Base-by-base conservation (phyloP, 441 rosid genomes). In the Populus hybrid region DNA sequence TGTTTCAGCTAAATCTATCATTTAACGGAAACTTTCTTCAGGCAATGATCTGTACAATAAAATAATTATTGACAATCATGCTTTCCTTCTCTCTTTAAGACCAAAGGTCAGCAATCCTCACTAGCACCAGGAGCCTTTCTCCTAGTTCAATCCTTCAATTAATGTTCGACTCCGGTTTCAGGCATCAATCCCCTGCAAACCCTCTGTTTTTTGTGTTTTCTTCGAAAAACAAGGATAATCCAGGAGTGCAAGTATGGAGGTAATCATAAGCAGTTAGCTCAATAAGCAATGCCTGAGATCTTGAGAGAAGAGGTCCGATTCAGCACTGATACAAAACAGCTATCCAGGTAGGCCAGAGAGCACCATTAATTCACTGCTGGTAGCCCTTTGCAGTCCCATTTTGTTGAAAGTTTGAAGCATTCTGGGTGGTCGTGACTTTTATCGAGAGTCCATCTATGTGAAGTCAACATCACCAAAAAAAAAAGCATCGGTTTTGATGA, bases 381-480 rank as follows among this genome's bases (percentile, higher is more conserved):
- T 42, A 16, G 9, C 57, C 20, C 67, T 32, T 61, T 34, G 12
- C 12, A 2, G 53, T 20, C 10, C 23, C 6, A 10, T 34, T 12
- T 34, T 4, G 26, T 18, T 65, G 8, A 23, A 38, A 34, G 14
- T 5, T 73, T 1, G 70, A 68, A 50, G 38, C 7, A 5, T 63
- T 28, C 10, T 26, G 65, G 65, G 11, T 1, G 26, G 64, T 28
- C n/a, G 59, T 72, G 23, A n/a, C 42, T 72, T 5, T 26, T 38
- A 38, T 38, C 46, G 46, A 14, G 20, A 46, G 57, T 30, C 71
- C 71, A 64, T 24, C 6, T 21, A 21, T 73, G 82, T 69, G 38
- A 36, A 20, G 82, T 82, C 85, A 70, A 20, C 30, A 63, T 79
- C 80, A 63, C 28, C 28, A 26, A 26, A 26, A 26, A 26, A 38